A percentile compares a stretch with the other conserved stretches of the same genome.
Evolutionary conservation across 1,284 basidiomycete species (phyloP).

Genomic region (Tetrapyrgos nigripes): DNA sequence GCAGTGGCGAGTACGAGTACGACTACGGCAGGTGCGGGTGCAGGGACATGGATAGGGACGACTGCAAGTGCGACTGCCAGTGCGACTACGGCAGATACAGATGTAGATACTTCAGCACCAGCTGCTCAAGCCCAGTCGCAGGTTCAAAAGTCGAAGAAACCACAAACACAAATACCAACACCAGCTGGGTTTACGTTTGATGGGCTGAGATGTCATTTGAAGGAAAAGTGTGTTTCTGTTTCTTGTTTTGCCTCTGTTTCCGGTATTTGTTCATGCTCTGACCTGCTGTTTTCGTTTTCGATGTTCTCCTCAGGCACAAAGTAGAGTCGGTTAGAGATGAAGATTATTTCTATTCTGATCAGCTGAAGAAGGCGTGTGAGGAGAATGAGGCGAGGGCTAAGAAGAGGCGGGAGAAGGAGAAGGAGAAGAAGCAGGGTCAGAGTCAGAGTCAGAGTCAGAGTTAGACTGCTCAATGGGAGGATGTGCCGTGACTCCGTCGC

Average conservation of each 20-base stretch:
- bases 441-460: too few relatives aligned
- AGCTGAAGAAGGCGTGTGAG: conserved; percentile 2
- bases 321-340: conserved; percentile 47
- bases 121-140: too few relatives aligned
- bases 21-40: conserved; percentile 16
- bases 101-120: conserved; percentile 2
- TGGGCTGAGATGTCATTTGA: conserved; percentile 64
- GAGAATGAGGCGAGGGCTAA: background rate
- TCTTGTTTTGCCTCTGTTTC: background rate
- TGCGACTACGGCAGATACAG: conserved; percentile 1
- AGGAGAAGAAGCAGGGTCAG: too few relatives aligned
- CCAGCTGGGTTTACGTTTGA: conserved; percentile 50
- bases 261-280: conserved; percentile 1
- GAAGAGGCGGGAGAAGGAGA: too few relatives aligned
- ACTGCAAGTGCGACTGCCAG: conserved; percentile 5
- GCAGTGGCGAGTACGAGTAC: conserved; percentile 11
- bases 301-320: conserved; percentile 41
- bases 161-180: conserved; percentile 2
- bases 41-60: background rate
- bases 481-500: too few relatives aligned
- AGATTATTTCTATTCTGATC: conserved; percentile 38
- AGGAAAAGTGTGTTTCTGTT: conserved; percentile 55
- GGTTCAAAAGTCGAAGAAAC: conserved; percentile 6
- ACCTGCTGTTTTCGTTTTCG: background rate
- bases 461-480: too few relatives aligned